Evolutionary conservation across 495 filamentous ascomycete species (phyloP).

Genomic region (Penicillium salamii): DNA sequence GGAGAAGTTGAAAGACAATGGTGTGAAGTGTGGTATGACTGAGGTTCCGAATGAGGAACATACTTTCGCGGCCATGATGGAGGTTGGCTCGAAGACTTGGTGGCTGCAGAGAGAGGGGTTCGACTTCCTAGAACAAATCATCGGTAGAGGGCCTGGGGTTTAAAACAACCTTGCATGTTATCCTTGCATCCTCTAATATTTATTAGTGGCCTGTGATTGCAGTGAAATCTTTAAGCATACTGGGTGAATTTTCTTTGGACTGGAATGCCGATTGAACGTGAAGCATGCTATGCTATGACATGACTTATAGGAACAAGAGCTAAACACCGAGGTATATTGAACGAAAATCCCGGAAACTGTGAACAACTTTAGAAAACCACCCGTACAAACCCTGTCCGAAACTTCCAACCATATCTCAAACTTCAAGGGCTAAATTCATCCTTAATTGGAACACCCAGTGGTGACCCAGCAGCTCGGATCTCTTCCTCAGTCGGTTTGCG

Average conservation of each 20-base stretch:
- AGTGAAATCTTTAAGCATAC: no score
- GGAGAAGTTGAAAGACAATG: constrained; percentile 14
- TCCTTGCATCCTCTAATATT: no score
- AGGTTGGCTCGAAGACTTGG: constrained; percentile 35
- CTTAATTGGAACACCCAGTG: neutral
- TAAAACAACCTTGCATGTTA: no score
- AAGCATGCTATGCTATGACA: no score
- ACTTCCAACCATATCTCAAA: neutral
- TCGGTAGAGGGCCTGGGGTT: constrained; percentile 21
- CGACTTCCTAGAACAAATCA: constrained; percentile 33
- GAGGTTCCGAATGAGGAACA: constrained; percentile 35
- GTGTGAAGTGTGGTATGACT: constrained; percentile 30
- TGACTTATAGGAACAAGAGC: no score
- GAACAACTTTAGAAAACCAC: no score
- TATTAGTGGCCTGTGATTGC: no score
- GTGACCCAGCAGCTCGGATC: neutral
- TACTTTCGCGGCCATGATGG: constrained; percentile 36
- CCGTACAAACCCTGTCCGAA: no score
- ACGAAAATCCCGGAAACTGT: no score
- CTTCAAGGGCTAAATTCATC: neutral
- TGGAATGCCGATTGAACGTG: no score
- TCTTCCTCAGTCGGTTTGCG: constrained; percentile 5
- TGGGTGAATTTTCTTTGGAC: no score
- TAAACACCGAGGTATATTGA: no score
- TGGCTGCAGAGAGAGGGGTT: constrained; percentile 34